Evolutionary conservation across 192 early-diverging fungal genomes (phyloP).

Genomic region (Pilaira anomala): DNA sequence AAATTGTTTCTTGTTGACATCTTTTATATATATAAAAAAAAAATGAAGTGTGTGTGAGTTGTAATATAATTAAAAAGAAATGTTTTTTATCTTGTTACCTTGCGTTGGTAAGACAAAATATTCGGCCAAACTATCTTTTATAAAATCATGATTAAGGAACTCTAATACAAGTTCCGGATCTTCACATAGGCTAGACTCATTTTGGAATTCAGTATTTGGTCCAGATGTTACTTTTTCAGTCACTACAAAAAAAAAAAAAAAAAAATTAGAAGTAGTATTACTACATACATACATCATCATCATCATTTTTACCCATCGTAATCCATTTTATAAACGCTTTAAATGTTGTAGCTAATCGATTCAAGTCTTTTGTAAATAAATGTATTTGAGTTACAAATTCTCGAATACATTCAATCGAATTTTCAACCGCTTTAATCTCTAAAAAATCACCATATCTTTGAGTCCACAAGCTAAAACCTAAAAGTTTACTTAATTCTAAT

Average conservation of each 20-base stretch:
- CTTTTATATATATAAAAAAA: constrained; percentile 1
- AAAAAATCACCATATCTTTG: constrained; percentile 5
- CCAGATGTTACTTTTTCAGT: neutral
- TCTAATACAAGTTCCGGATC: constrained; percentile 5
- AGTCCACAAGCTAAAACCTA: constrained; percentile 7
- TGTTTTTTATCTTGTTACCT: neutral
- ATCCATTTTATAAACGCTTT: constrained; percentile 9
- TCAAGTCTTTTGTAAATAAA: neutral
- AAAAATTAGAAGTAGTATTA: neutral
- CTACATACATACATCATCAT: no score
- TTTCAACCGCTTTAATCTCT: neutral
- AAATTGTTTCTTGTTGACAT: neutral
- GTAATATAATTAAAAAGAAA: neutral
- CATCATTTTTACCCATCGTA: constrained; percentile 1
- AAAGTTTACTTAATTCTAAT: neutral
- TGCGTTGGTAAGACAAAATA: neutral
- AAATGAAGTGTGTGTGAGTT: no score
- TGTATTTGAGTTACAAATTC: neutral
- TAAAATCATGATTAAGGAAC: neutral
- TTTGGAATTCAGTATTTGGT: neutral
- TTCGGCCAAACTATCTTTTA: neutral
- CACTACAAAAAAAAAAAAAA: constrained; percentile 2
- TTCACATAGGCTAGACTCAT: neutral
- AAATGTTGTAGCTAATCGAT: neutral
- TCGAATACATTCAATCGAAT: neutral